Conservation (phyloP, 2,329 filamentous ascomycete species). For the Aspergillus sojae region DNA sequence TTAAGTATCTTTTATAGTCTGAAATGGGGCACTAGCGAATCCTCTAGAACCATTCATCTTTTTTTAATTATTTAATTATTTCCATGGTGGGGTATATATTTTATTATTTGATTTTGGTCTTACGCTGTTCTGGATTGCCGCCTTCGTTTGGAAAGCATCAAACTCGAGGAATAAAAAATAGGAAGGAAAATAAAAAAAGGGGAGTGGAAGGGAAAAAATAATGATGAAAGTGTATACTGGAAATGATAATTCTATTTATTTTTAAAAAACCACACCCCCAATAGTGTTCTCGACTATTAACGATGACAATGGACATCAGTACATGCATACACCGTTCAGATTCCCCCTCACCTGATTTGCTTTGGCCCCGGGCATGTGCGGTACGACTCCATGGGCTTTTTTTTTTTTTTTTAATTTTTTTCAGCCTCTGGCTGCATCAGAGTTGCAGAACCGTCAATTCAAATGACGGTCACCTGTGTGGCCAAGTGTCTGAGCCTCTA, state of each 20-base stretch:
- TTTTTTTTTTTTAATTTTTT: conserved; percentile 2
- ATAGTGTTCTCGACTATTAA: background rate
- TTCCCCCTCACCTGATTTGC: background rate
- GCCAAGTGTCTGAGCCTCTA: conserved; percentile 17
- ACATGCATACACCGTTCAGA: background rate
- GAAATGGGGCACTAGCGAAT: background rate
- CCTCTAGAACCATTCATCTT: background rate
- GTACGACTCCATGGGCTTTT: conserved; percentile 5
- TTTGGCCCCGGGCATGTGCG: background rate
- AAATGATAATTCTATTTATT: background rate
- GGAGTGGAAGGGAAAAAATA: background rate
- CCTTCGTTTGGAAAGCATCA: no score
- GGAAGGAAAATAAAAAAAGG: background rate
- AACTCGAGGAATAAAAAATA: background rate
- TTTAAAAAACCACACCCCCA: background rate
- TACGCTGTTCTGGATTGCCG: no score
- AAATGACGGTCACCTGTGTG: conserved; percentile 6
- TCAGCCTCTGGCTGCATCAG: conserved; percentile 19
- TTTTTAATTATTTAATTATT: background rate
- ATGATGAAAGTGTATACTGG: no score
- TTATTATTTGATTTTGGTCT: background rate
- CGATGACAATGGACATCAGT: background rate
- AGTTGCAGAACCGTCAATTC: conserved; percentile 17
- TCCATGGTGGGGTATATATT: background rate
- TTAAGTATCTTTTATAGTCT: background rate